Percentiles rank a stretch among this genome's conserved stretches.
Evolutionary conservation across 73 alveolate species (phyloP).

Genomic region (Tetrahymena thermophila): DNA sequence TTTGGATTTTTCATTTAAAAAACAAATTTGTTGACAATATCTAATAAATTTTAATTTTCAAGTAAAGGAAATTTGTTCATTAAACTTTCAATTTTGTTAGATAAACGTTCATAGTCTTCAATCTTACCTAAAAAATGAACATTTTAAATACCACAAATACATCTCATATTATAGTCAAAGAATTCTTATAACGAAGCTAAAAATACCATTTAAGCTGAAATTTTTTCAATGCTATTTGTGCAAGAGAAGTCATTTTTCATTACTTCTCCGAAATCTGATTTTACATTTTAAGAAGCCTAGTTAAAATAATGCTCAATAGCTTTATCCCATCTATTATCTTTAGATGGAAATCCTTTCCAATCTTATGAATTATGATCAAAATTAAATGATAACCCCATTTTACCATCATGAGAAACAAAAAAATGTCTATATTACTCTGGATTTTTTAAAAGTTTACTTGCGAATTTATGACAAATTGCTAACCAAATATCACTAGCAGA

Average conservation of each 20-base stretch:
- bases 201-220: neutral
- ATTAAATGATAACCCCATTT: neutral
- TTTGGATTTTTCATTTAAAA: neutral
- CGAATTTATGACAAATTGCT: neutral
- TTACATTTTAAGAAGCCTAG: neutral
- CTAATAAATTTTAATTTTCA: neutral
- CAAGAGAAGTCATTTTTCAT: neutral
- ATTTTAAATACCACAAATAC: neutral
- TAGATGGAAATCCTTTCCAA: neutral
- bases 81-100: no score
- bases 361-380: neutral
- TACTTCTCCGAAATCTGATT: neutral
- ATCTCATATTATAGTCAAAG: neutral
- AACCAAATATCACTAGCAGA: neutral
- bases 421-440: neutral
- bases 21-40: no score
- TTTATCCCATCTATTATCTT: neutral
- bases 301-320: neutral
- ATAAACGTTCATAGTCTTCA: neutral
- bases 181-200: neutral
- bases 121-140: neutral
- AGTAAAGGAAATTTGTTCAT: neutral
- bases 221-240: neutral
- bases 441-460: neutral
- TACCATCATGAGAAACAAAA: neutral